Evolutionary conservation across 306 rosid species (phyloP).

Genomic region (Sesbania bispinosa): DNA sequence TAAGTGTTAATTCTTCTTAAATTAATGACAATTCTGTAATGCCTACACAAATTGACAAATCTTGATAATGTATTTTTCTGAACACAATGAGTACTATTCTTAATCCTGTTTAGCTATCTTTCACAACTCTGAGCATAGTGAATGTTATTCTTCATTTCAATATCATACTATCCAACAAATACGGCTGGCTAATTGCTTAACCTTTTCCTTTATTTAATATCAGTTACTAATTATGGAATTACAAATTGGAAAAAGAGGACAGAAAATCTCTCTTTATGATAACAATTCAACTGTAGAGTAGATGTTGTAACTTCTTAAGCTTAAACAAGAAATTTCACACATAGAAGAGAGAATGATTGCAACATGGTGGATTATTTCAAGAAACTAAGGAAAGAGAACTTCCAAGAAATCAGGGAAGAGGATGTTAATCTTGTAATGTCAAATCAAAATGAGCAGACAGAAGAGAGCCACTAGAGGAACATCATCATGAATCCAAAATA

Average conservation of each 20-base stretch:
- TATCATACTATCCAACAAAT: neutral
- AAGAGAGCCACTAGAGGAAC: no score
- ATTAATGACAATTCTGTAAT: neutral
- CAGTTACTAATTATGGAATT: neutral
- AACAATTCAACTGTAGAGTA: neutral
- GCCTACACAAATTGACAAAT: neutral
- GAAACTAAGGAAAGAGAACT: neutral
- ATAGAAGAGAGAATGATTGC: slow-evolving; percentile 2
- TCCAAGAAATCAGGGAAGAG: neutral
- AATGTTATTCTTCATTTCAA: neutral
- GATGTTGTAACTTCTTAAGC: neutral
- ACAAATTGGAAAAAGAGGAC: neutral
- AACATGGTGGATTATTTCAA: neutral
- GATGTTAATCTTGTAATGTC: neutral
- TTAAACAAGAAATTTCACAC: neutral
- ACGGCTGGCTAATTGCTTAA: neutral
- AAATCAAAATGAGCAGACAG: neutral
- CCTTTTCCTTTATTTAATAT: neutral
- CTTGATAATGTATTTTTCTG: neutral
- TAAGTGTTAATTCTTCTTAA: neutral
- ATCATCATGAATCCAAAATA: no score
- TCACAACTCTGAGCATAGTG: no score
- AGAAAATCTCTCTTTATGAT: neutral
- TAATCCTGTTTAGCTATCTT: no score
- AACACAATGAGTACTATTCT: neutral